Conservation (phyloP, 371 early-diverging fungal species). For the Parasitella parasitica region DNA sequence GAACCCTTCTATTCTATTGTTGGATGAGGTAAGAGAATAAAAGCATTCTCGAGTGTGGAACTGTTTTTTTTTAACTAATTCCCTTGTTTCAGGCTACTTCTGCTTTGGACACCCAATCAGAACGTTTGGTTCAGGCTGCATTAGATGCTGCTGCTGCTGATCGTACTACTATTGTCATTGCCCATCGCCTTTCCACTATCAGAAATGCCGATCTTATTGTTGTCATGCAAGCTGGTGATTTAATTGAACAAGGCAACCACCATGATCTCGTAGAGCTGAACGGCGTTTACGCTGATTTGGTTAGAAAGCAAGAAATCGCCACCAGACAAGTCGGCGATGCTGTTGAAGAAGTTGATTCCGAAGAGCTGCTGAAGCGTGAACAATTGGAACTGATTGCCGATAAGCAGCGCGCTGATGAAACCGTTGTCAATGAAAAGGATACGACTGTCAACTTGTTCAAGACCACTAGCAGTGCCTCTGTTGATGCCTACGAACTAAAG, state of each 20-base stretch:
- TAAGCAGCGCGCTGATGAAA: conserved; percentile 18
- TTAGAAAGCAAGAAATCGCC: conserved; percentile 56
- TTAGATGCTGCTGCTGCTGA: conserved; percentile 74
- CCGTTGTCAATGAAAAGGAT: conserved; percentile 24
- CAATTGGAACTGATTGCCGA: conserved; percentile 32
- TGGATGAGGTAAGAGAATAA: conserved; percentile 43
- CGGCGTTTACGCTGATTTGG: conserved; percentile 60
- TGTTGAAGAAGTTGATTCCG: conserved; percentile 21
- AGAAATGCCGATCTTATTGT: conserved; percentile 83
- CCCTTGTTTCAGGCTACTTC: conserved; percentile 60
- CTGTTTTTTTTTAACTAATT: conserved; percentile 9
- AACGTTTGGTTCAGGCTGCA: conserved; percentile 79
- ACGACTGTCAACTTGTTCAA: conserved; percentile 24
- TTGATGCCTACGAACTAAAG: conserved; percentile 51
- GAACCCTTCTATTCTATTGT: conserved; percentile 43
- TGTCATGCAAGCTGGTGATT: conserved; percentile 71
- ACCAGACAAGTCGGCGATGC: conserved; percentile 22
- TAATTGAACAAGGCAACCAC: conserved; percentile 77
- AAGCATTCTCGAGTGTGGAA: background rate
- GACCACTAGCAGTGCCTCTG: conserved; percentile 35
- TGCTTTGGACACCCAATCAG: conserved; percentile 78
- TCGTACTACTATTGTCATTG: conserved; percentile 92
- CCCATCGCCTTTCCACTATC: conserved; percentile 85
- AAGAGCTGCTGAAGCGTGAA: conserved; percentile 40
- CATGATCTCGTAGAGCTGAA: conserved; percentile 53